Conservation (phyloP, 2,329 filamentous ascomycete species). For the Diaporthe sp. region DNA sequence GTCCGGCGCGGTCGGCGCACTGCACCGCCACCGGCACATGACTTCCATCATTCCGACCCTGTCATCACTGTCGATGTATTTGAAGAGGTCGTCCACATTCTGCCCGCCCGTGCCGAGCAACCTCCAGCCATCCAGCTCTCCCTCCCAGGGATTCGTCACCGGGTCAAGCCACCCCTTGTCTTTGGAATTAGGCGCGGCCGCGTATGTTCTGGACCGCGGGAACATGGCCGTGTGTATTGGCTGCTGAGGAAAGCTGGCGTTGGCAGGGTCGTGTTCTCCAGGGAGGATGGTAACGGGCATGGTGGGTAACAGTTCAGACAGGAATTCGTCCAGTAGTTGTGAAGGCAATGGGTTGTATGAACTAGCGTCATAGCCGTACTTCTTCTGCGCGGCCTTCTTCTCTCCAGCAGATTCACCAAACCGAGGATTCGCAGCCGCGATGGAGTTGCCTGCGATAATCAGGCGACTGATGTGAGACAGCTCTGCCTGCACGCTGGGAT, state of each 20-base stretch:
- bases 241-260: slow-evolving; percentile 91
- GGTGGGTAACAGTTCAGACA: slow-evolving; percentile 83
- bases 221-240: slow-evolving; percentile 95
- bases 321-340: slow-evolving; percentile 84
- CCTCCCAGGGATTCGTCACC: slow-evolving; percentile 94
- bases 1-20: slow-evolving; percentile 94
- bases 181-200: slow-evolving; percentile 56
- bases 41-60: slow-evolving; percentile 92
- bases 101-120: slow-evolving; percentile 90
- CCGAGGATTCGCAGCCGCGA: slow-evolving; percentile 57
- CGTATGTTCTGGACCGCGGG: slow-evolving; percentile 78
- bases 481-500: slow-evolving; percentile 68
- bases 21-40: slow-evolving; percentile 91
- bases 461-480: slow-evolving; percentile 82
- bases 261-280: slow-evolving; percentile 87
- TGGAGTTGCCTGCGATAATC: slow-evolving; percentile 92
- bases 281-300: slow-evolving; percentile 92
- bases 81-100: slow-evolving; percentile 93
- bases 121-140: slow-evolving; percentile 90
- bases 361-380: slow-evolving; percentile 94
- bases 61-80: slow-evolving; percentile 85
- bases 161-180: slow-evolving; percentile 84
- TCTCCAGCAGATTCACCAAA: slow-evolving; percentile 30
- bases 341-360: slow-evolving; percentile 90
- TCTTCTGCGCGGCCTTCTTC: slow-evolving; percentile 71